Conservation (phyloP, 192 early-diverging fungal species). For the Coemansia sp. region DNA sequence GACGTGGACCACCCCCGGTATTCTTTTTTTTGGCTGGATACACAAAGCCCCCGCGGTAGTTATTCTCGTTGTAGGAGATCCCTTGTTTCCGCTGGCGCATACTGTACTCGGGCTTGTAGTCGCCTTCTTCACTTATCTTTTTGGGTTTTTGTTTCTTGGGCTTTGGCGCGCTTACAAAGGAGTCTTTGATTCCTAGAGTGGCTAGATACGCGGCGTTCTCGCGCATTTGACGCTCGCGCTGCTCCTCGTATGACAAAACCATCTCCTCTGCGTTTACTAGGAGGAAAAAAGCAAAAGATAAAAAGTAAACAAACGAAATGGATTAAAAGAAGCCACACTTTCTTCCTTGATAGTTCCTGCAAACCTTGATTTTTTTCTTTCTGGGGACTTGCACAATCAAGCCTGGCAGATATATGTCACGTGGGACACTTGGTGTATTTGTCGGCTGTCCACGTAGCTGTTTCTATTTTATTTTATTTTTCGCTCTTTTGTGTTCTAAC, state of each 20-base stretch:
- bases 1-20: constrained; percentile 11
- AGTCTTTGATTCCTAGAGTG: constrained; percentile 25
- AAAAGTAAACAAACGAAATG: neutral
- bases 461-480: neutral
- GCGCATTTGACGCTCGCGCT: constrained; percentile 39
- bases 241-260: constrained; percentile 29
- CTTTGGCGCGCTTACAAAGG: neutral
- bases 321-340: neutral
- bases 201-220: constrained; percentile 44
- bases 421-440: neutral
- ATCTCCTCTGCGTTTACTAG: neutral
- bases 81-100: constrained; percentile 17
- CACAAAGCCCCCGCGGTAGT: constrained; percentile 1
- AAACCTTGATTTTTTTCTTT: neutral
- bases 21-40: constrained; percentile 11
- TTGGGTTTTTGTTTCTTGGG: constrained; percentile 1
- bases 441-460: neutral
- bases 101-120: constrained; percentile 24
- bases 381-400: neutral
- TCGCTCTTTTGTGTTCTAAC: neutral
- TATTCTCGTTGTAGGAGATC: constrained; percentile 35
- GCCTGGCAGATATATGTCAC: neutral
- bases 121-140: constrained; percentile 12
- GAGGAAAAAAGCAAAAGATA: neutral
- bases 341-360: neutral